A percentile compares a stretch with the other conserved stretches of the same genome.
Evolutionary conservation across 495 filamentous ascomycete genomes (phyloP).

Genomic region (Aspergillus kassunensis): DNA sequence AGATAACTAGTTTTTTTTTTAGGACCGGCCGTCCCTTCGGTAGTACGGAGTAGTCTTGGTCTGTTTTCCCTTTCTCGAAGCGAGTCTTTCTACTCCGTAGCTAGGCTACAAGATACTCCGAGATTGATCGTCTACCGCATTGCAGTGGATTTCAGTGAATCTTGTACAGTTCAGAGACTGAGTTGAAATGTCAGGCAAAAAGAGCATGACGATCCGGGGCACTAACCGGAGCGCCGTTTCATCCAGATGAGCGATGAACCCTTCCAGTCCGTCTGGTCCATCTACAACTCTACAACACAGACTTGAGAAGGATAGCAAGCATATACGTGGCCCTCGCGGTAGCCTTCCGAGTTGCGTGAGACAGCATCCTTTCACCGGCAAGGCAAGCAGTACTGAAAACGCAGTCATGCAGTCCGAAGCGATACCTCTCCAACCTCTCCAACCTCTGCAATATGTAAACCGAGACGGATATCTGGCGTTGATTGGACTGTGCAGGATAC

Average conservation of each 20-base stretch:
- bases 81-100: too few relatives aligned
- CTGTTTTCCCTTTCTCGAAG: too few relatives aligned
- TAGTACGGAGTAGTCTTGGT: too few relatives aligned
- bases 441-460: neutral
- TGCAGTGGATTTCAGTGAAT: too few relatives aligned
- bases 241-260: neutral
- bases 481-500: neutral
- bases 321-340: neutral
- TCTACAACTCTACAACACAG: neutral
- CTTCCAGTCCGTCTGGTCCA: neutral
- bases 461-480: neutral
- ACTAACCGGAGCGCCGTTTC: conserved; percentile 12
- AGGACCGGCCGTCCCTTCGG: neutral
- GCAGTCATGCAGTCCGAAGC: neutral
- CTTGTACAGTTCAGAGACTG: neutral
- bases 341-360: neutral
- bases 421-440: neutral
- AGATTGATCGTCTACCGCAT: neutral
- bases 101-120: conserved; percentile 4
- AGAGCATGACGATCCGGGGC: conserved; percentile 19
- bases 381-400: neutral
- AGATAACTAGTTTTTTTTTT: conserved; percentile 5
- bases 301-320: neutral
- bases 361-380: neutral
- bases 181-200: conserved; percentile 2